Evolutionary conservation across 208 protist species (phyloP).

Genomic region (Vickermania ingenoplastis): DNA sequence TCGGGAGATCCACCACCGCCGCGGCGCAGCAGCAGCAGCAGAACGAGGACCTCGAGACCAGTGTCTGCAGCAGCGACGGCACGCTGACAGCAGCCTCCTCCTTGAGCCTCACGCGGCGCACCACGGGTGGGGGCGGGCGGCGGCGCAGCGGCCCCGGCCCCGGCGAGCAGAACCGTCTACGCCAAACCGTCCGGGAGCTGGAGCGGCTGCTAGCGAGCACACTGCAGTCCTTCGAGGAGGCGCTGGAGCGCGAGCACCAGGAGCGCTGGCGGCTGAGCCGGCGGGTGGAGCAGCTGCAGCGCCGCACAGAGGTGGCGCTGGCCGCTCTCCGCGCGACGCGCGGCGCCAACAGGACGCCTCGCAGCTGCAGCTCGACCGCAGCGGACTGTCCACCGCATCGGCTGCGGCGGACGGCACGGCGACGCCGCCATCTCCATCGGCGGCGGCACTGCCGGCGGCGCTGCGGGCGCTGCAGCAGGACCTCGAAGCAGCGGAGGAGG

Average conservation of each 20-base stretch:
- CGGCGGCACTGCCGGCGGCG: background rate
- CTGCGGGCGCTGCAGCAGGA: background rate
- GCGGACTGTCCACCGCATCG: too few species aligned
- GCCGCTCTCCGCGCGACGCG: conserved; percentile 34
- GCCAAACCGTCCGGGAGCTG: background rate
- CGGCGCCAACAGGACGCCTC: conserved; percentile 34
- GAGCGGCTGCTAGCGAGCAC: background rate
- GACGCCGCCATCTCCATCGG: background rate
- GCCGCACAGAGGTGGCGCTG: conserved; percentile 34
- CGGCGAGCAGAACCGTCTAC: too few species aligned
- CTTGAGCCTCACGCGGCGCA: background rate
- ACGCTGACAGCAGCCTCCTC: background rate
- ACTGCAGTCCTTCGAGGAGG: conserved; percentile 12
- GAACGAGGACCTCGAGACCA: background rate
- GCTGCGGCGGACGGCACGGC: too few species aligned
- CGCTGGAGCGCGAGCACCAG: conserved; percentile 1
- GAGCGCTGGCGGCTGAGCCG: conserved; percentile 5
- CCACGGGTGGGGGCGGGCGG: background rate
- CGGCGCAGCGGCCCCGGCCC: too few species aligned
- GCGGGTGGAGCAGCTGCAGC: conserved; percentile 42
- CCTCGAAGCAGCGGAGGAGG: background rate
- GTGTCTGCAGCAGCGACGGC: background rate
- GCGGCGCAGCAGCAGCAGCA: background rate
- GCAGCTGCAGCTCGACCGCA: conserved; percentile 23
- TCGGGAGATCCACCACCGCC: background rate